Conservation (phyloP, 1,139 yeast genomes). For the Candida pseudoviswanathii region DNA sequence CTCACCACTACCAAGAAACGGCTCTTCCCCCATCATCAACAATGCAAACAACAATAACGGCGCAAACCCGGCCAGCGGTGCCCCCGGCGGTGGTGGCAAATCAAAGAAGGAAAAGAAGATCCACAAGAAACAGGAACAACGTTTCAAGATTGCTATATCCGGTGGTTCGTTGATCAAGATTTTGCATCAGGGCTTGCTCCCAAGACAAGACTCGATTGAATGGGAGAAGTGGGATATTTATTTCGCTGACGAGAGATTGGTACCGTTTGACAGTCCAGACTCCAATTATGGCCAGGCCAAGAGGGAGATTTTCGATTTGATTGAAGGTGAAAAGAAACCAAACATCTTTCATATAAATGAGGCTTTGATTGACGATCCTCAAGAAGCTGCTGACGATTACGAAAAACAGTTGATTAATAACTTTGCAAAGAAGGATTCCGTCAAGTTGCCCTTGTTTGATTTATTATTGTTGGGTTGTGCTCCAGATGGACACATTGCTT, state of each 20-base stretch:
- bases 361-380: constrained; percentile 75
- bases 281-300: constrained; percentile 91
- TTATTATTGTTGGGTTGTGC: constrained; percentile 92
- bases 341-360: constrained; percentile 83
- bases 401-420: constrained; percentile 84
- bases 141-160: constrained; percentile 88
- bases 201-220: constrained; percentile 66
- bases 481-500: constrained; percentile 97
- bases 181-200: constrained; percentile 78
- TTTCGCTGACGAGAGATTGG: constrained; percentile 95
- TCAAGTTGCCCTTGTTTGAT: constrained; percentile 93
- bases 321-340: constrained; percentile 59
- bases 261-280: constrained; percentile 80
- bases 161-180: constrained; percentile 93
- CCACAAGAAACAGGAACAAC: constrained; percentile 51
- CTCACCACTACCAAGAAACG: constrained; percentile 6
- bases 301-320: constrained; percentile 73
- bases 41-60: constrained; percentile 10
- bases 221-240: constrained; percentile 97
- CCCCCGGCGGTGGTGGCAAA: constrained; percentile 3
- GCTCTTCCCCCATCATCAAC: constrained; percentile 4
- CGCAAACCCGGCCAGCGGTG: too few species aligned
- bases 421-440: constrained; percentile 96
- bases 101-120: constrained; percentile 40
- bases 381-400: constrained; percentile 91